Evolutionary conservation across 2,329 filamentous ascomycete genomes (phyloP), one percentile per base, ranked within the genome.

Genomic region (Davidsoniella neocaledoniae): DNA sequence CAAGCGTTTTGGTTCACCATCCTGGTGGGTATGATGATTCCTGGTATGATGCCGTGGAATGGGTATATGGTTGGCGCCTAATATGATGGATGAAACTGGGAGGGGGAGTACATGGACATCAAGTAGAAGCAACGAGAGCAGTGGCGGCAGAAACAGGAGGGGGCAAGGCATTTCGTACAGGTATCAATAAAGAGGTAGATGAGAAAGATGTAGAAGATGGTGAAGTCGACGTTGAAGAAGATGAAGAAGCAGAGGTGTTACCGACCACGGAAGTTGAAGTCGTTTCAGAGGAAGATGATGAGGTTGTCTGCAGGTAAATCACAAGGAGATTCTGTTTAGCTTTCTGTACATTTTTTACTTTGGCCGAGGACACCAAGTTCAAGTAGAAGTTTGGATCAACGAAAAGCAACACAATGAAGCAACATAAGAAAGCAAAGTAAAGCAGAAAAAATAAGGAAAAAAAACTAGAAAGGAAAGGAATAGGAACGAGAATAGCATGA

Each of bases 311-410:
- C 21, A 17, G 33, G 19, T 23, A 17, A 16, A 39, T 42, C 33
- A 48, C 37, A 40, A 29, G 21, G 29, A 7, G 4, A 36, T 48
- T 46, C 36, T 39, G 40, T 53, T 53, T 49, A 49, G 46, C 51
- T 40, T 53, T 49, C 48, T 50, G 36, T 41, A 40, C 38, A 44
- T 50, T 43, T 50, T 37, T 36, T 25, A 36, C 43, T 25, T 43
- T 43, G 40, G 12, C 29, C 46, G 26, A 49, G 23, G 38, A 25
- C 23, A 25, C 17, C 8, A 41, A 33, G 26, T 12, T 33, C 10
- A 4, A 12, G 26, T 14, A 3, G 29, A 42, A 40, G 40, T 40
- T 49, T 33, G 25, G 10, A 29, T 33, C 26, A 33, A 33, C 26
- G 26, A 26, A 49, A 49, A 43, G 46, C 46, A 48, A 52, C 17